These are phyloP conservation scores for Phytopythium helicoides DNA, from an alignment of 352 stramenopile genomes.

Conservation along the genomic window DNA sequence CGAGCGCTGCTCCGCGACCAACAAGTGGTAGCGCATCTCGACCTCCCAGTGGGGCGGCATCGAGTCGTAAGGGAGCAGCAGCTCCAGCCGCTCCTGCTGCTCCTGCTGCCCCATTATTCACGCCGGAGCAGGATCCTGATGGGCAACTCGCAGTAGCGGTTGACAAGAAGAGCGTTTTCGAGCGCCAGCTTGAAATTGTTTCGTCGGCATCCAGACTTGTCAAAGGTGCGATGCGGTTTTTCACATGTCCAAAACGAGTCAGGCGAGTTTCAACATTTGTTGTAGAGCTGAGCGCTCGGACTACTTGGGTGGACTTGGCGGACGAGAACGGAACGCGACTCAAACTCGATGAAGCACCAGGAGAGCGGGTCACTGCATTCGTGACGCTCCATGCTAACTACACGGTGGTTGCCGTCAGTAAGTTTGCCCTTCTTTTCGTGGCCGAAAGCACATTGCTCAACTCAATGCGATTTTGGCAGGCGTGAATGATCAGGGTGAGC, in stretches of 20 bases:
- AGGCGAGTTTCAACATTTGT: too few relatives aligned
- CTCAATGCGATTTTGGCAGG: slow-evolving; percentile 13
- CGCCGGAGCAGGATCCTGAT: slow-evolving; percentile 14
- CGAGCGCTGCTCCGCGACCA: slow-evolving; percentile 9
- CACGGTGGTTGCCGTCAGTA: slow-evolving; percentile 51
- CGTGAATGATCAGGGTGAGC: slow-evolving; percentile 30
- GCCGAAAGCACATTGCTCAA: not conserved
- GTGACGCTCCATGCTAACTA: slow-evolving; percentile 47
- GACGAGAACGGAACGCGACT: slow-evolving; percentile 40
- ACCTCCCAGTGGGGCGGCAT: slow-evolving; percentile 14
- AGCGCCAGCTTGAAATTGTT: slow-evolving; percentile 55
- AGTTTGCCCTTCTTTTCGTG: slow-evolving; percentile 6
- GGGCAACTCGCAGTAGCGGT: slow-evolving; percentile 20
- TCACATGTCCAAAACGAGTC: too few relatives aligned
- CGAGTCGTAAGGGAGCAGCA: slow-evolving; percentile 10
- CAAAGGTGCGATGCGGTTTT: slow-evolving; percentile 35
- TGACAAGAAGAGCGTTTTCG: slow-evolving; percentile 34
- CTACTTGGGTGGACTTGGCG: slow-evolving; percentile 45
- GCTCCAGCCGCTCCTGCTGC: not conserved
- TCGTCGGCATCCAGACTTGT: slow-evolving; percentile 36
- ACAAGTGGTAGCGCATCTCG: slow-evolving; percentile 17
- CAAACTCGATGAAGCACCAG: slow-evolving; percentile 45
- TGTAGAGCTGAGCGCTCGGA: slow-evolving; percentile 42
- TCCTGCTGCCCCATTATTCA: not conserved
- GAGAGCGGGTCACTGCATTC: slow-evolving; percentile 33